These are phyloP conservation scores for Aristolochia californica DNA, from an alignment of 164 flowering plant genomes.

Conservation along the genomic window DNA sequence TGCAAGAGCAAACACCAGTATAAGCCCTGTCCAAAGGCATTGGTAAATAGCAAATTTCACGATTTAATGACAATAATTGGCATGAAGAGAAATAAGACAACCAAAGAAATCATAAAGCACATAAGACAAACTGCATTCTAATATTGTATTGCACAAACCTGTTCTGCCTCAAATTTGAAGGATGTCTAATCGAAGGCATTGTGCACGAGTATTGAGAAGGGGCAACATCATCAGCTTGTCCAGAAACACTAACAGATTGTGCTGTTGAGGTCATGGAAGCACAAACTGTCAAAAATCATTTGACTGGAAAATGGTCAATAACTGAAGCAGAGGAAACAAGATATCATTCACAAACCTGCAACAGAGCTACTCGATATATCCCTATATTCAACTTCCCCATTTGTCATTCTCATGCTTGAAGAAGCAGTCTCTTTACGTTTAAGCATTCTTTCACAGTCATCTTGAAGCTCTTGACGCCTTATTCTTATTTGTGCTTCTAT, in stretches of 20 bases:
- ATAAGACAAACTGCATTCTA: too few species aligned
- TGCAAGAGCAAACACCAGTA: too few species aligned
- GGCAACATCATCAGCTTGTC: constrained; percentile 43
- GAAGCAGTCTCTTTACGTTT: constrained; percentile 46
- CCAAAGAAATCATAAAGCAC: too few species aligned
- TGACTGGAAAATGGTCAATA: not conserved
- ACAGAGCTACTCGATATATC: constrained; percentile 28
- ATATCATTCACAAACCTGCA: constrained; percentile 25
- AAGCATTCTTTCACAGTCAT: constrained; percentile 72
- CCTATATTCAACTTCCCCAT: constrained; percentile 29
- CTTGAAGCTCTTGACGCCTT: constrained; percentile 71
- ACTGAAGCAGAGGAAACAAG: not conserved
- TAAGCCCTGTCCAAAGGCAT: too few species aligned
- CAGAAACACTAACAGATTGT: constrained; percentile 28
- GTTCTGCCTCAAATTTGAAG: constrained; percentile 32
- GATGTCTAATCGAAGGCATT: constrained; percentile 24
- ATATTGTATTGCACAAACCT: constrained; percentile 27
- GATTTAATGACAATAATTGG: too few species aligned
- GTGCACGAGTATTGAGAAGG: constrained; percentile 32
- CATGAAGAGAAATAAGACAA: too few species aligned
- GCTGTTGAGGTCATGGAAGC: constrained; percentile 19
- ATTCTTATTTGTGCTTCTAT: constrained; percentile 97
- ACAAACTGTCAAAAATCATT: constrained; percentile 1
- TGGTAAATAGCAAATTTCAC: too few species aligned
- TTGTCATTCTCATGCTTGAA: constrained; percentile 25